Conservation (phyloP, 805 yeast genomes). For the Candida ortonii region DNA sequence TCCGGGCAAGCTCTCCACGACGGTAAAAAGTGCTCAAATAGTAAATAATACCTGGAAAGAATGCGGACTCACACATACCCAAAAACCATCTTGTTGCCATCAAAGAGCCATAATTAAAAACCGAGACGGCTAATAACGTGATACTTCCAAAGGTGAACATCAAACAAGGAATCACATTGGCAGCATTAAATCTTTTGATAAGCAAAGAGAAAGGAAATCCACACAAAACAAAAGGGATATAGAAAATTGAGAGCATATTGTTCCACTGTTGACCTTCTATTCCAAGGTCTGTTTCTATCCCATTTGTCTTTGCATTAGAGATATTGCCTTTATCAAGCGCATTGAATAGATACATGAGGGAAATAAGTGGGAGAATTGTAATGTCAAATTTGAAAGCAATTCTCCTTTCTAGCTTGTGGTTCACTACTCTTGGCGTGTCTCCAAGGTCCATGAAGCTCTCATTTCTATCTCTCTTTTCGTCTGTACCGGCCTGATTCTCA, state of each 20-base stretch:
- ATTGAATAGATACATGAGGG: constrained; percentile 46
- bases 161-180: constrained; percentile 42
- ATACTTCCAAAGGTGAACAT: constrained; percentile 46
- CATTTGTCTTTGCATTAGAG: constrained; percentile 48
- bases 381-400: constrained; percentile 42
- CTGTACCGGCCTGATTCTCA: constrained; percentile 6
- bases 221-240: constrained; percentile 43
- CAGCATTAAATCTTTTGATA: constrained; percentile 42
- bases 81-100: constrained; percentile 37
- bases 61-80: constrained; percentile 38
- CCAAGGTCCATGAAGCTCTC: constrained; percentile 9
- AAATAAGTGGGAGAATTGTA: constrained; percentile 42
- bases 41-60: constrained; percentile 39
- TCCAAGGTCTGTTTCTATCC: constrained; percentile 40
- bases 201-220: constrained; percentile 43
- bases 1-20: constrained; percentile 36
- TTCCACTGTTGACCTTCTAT: constrained; percentile 44
- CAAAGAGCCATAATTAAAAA: constrained; percentile 38
- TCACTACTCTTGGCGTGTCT: constrained; percentile 11
- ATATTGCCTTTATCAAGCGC: constrained; percentile 50
- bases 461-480: constrained; percentile 4
- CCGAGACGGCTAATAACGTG: constrained; percentile 38
- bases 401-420: constrained; percentile 28
- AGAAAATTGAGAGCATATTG: constrained; percentile 43
- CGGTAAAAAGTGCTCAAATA: constrained; percentile 38